These are phyloP conservation scores for Debaryomycetaceae sp. DNA, from an alignment of 1,139 yeast species.

Conservation along the genomic window DNA sequence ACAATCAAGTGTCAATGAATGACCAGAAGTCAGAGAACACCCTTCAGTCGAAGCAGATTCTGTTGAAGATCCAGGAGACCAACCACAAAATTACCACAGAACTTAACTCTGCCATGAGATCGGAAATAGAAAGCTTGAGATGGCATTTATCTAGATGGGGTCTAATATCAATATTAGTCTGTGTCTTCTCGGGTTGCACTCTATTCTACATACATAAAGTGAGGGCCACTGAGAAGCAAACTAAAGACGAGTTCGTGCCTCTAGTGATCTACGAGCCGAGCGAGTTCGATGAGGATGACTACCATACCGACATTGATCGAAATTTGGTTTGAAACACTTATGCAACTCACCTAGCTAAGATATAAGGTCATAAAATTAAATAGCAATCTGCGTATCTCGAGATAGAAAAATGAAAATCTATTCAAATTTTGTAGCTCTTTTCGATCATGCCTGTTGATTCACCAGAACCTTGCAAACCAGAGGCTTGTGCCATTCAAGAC, in stretches of 20 bases:
- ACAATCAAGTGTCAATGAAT: conserved; percentile 77
- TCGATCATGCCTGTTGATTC: conserved; percentile 4
- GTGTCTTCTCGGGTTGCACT: conserved; percentile 42
- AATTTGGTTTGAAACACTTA: conserved; percentile 3
- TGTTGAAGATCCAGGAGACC: conserved; percentile 74
- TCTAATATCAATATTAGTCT: conserved; percentile 52
- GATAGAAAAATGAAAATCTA: not conserved
- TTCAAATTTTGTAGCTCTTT: not conserved
- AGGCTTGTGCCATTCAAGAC: conserved; percentile 70
- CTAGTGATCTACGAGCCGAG: conserved; percentile 47
- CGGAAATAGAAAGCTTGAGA: conserved; percentile 82
- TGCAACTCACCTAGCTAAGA: too few relatives aligned
- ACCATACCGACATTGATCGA: conserved; percentile 41
- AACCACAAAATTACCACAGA: conserved; percentile 84
- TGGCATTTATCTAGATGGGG: conserved; percentile 96
- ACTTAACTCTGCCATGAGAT: conserved; percentile 74
- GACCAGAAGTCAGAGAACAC: conserved; percentile 87
- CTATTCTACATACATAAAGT: conserved; percentile 36
- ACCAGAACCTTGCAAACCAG: conserved; percentile 56
- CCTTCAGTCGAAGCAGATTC: conserved; percentile 65
- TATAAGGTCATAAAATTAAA: too few relatives aligned
- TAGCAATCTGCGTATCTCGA: not conserved
- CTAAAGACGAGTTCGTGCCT: conserved; percentile 39
- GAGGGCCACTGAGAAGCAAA: conserved; percentile 21
- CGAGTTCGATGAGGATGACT: conserved; percentile 47